A percentile compares a stretch with the other conserved stretches of the same genome.
Evolutionary conservation across 2,329 filamentous ascomycete species (phyloP).

Genomic region (Helotiales sp.): DNA sequence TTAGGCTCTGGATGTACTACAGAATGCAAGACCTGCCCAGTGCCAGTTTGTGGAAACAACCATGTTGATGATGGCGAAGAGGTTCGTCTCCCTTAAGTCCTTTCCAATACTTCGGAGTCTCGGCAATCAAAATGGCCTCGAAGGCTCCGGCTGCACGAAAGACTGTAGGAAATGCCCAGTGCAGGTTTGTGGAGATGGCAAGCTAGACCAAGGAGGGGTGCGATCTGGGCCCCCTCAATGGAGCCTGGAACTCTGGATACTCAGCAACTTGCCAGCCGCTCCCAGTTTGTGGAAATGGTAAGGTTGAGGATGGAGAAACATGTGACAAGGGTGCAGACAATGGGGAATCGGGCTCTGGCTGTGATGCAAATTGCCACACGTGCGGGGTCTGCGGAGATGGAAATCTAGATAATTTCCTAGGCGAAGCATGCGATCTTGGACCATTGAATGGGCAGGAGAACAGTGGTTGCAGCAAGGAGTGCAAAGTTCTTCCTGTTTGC

Average conservation of each 20-base stretch:
- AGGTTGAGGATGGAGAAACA: conserved; percentile 7
- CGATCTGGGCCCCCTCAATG: conserved; percentile 8
- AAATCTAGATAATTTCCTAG: conserved; percentile 9
- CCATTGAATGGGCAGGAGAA: conserved; percentile 1
- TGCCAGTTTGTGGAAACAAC: not conserved
- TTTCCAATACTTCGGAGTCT: not conserved
- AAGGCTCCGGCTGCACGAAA: conserved; percentile 11
- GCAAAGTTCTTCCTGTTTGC: conserved; percentile 2
- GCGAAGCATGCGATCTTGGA: conserved; percentile 11
- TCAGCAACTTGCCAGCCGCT: conserved; percentile 1
- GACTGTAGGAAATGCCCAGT: conserved; percentile 10
- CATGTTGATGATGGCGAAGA: not conserved
- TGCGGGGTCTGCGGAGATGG: conserved; percentile 14
- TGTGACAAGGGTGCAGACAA: conserved; percentile 14
- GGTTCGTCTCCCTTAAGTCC: not conserved
- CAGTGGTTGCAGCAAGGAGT: conserved; percentile 10
- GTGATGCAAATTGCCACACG: conserved; percentile 10
- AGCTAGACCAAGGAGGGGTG: conserved; percentile 7
- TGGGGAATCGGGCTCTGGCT: conserved; percentile 3
- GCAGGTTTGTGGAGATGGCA: conserved; percentile 12
- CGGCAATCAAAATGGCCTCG: conserved; percentile 11
- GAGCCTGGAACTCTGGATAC: conserved; percentile 8
- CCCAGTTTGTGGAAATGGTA: conserved; percentile 14
- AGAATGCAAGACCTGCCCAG: conserved; percentile 15
- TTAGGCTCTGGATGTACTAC: conserved; percentile 5